Evolutionary conservation across 768 basidiomycete species (phyloP).

Genomic region (Boletus sp.): DNA sequence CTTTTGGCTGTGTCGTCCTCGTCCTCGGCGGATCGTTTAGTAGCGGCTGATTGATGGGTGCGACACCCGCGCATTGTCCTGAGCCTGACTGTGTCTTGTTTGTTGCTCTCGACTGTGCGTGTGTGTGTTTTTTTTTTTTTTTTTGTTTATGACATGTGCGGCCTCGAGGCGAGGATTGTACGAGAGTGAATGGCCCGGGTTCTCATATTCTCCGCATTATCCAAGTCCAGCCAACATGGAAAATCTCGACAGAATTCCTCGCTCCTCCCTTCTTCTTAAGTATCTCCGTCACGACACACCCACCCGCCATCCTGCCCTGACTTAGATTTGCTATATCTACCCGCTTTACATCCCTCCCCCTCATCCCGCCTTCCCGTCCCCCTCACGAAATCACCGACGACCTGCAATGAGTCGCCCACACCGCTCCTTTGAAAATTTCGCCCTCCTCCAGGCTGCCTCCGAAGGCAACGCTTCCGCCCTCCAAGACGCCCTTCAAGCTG

Average conservation of each 20-base stretch:
- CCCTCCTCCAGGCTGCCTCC: constrained; percentile 54
- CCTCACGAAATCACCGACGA: constrained; percentile 32
- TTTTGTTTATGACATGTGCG: constrained; percentile 12
- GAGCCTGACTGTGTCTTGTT: not conserved
- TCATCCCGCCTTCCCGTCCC: not conserved
- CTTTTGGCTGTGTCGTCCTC: not conserved
- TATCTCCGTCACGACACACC: constrained; percentile 1
- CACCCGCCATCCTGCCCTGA: not conserved
- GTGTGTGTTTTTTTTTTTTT: not conserved
- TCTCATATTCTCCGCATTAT: constrained; percentile 24
- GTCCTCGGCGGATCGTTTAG: not conserved
- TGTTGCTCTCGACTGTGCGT: not conserved
- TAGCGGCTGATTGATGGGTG: not conserved
- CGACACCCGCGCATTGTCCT: constrained; percentile 8
- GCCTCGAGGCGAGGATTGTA: constrained; percentile 30
- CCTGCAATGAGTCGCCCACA: constrained; percentile 36
- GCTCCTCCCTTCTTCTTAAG: constrained; percentile 4
- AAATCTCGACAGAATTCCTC: constrained; percentile 17
- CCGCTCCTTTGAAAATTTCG: constrained; percentile 39
- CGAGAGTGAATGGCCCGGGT: constrained; percentile 2
- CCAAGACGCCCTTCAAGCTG: constrained; percentile 48
- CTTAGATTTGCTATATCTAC: constrained; percentile 16
- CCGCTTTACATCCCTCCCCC: constrained; percentile 6
- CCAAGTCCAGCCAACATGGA: constrained; percentile 15
- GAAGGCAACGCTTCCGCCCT: constrained; percentile 55